Evolutionary conservation across 73 alveolate genomes (phyloP), one percentile per base, ranked within the genome.

Genomic region (Tetrahymena thermophila): DNA sequence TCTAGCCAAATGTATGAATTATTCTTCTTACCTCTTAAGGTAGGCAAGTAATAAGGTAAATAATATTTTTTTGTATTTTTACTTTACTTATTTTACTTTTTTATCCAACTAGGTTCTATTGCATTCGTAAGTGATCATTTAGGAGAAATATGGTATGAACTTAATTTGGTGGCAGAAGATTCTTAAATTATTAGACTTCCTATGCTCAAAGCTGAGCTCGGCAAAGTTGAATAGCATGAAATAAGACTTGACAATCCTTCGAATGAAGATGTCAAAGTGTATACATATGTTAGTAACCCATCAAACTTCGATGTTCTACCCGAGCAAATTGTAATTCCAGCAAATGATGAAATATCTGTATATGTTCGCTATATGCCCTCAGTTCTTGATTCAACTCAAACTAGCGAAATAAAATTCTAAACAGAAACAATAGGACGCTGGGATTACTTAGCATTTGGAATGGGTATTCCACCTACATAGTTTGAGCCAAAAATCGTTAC

Each of bases 61-160:
- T 25, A n/a, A 16, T 50, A 19, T 50, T 50, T 8, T 19, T 19
- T 1, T 0, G n/a, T n/a, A 71, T 71, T 19, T 19, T 71, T 25
- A 28, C 1, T 3, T 57, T 7, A 14, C 31, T 71, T 71, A 28
- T 34, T 23, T 71, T 58, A 2, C 1, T 31, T 15, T 31, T 23
- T 71, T 19, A 19, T 71, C 17, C 23, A n/a, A 19, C 17, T 71
- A 57, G 99, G 99, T 84, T 97, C 99, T 0, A 98, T 99, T 93
- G 99, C 98, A 34, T 98, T 99, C 94, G 94, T 98, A 50, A 98
- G 98, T 96, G 99, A 98, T 93, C 98, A 98, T 95, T 98, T 98
- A 14, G 99, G 99, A 7, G 99, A 99, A 95, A 98, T 99, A 96
- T 98, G 99, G 99, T 99, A 99, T 96, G 99, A 98, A 94, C 97